A percentile compares a stretch with the other conserved stretches of the same genome.
These are phyloP conservation scores for Leccinum angustisporum DNA, from an alignment of 1,284 basidiomycete species.

Conservation along the genomic window DNA sequence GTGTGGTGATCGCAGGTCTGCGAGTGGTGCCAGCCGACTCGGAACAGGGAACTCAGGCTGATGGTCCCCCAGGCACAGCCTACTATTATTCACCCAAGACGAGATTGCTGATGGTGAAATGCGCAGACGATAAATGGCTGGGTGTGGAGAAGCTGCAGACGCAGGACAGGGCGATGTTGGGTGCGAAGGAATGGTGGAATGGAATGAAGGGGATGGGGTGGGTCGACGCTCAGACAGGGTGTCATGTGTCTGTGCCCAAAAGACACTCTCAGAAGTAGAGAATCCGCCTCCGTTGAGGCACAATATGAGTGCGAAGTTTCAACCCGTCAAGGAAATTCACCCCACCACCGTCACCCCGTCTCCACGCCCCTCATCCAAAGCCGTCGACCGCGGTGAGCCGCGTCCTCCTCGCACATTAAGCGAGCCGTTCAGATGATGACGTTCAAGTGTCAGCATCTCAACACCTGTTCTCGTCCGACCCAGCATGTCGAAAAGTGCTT, in stretches of 20 bases:
- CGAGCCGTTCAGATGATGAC: slow-evolving; percentile 5
- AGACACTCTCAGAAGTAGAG: neutral
- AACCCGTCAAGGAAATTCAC: slow-evolving; percentile 21
- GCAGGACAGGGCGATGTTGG: slow-evolving; percentile 32
- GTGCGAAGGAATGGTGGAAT: slow-evolving; percentile 38
- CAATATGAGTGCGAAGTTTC: slow-evolving; percentile 23
- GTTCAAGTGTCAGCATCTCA: slow-evolving; percentile 40
- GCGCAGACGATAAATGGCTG: slow-evolving; percentile 25
- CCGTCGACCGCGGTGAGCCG: slow-evolving; percentile 50
- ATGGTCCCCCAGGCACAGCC: slow-evolving; percentile 13
- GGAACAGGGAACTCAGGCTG: slow-evolving; percentile 3
- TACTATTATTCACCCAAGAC: slow-evolving; percentile 18
- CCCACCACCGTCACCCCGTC: slow-evolving; percentile 24
- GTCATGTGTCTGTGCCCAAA: slow-evolving; percentile 13
- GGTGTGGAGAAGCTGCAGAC: slow-evolving; percentile 31
- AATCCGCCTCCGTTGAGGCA: slow-evolving; percentile 19
- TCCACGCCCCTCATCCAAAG: slow-evolving; percentile 39
- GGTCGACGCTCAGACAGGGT: slow-evolving; percentile 13
- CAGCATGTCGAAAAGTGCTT: slow-evolving; percentile 91
- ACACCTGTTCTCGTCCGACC: slow-evolving; percentile 68
- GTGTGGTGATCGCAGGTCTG: slow-evolving; percentile 28
- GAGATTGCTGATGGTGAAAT: slow-evolving; percentile 23
- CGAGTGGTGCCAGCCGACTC: slow-evolving; percentile 7
- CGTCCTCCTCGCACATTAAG: slow-evolving; percentile 1
- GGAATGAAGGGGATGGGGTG: slow-evolving; percentile 32